Conservation (phyloP, 768 basidiomycete species). For the Pluteus cervinus region DNA sequence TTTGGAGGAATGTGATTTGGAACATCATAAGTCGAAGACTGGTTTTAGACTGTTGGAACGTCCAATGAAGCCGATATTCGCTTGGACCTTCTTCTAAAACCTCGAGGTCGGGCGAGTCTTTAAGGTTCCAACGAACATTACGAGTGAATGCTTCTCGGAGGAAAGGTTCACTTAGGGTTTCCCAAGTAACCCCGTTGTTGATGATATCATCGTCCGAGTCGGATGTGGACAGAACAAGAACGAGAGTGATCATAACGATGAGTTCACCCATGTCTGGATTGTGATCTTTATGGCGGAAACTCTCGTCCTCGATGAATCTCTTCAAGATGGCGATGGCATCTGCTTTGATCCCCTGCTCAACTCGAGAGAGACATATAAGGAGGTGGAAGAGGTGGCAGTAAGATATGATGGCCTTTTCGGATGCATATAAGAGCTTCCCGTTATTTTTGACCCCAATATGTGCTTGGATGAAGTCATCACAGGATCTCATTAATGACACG, state of each 20-base stretch:
- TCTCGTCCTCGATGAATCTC: conserved; percentile 23
- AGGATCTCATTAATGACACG: conserved; percentile 36
- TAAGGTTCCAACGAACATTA: conserved; percentile 38
- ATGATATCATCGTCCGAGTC: conserved; percentile 16
- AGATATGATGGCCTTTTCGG: conserved; percentile 37
- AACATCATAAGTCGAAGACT: conserved; percentile 39
- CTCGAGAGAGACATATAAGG: conserved; percentile 27
- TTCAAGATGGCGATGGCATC: conserved; percentile 25
- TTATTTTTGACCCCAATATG: conserved; percentile 2
- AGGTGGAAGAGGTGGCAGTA: conserved; percentile 43
- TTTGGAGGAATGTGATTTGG: conserved; percentile 35
- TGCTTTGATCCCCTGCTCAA: conserved; percentile 22
- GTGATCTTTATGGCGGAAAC: conserved; percentile 20
- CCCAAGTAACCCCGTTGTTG: no score
- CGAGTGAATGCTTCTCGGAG: conserved; percentile 35
- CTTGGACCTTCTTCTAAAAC: conserved; percentile 26
- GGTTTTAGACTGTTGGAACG: conserved; percentile 30
- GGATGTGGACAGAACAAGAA: conserved; percentile 24
- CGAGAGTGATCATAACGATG: conserved; percentile 33
- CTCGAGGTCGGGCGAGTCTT: conserved; percentile 32
- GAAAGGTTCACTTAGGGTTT: conserved; percentile 28
- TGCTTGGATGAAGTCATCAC: conserved; percentile 26
- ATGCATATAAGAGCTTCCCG: conserved; percentile 29
- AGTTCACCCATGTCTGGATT: conserved; percentile 38
- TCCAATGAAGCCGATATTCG: conserved; percentile 32